Evolutionary conservation across 352 stramenopile genomes (phyloP), one percentile per base, ranked within the genome.

Genomic region (Globisporangium lucens): DNA sequence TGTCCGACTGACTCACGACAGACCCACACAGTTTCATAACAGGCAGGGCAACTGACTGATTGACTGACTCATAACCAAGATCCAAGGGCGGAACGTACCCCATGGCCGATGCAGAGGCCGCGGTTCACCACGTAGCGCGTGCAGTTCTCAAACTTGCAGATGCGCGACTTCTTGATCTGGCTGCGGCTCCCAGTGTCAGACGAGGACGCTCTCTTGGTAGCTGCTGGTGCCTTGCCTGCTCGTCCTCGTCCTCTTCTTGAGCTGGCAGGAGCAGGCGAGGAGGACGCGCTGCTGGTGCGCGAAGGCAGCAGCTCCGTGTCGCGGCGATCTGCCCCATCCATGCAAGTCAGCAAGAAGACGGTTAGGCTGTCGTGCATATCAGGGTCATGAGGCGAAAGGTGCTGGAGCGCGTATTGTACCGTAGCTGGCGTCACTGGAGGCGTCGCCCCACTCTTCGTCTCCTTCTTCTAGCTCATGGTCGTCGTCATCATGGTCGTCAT

Each of bases 71-170:
- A 60, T 22, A 24, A 24, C 24, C 24, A 24, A 24, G 24, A 46
- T 36, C 22, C 4, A 41, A 6, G 35, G 6, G 35, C 20, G 15
- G 4, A 52, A 74, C 78, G 56, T 55, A 83, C 75, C 33, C 86
- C 86, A 67, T 94, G 86, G 56, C 81, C 80, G 64, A 90, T 90
- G 62, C 84, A 94, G 15, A 90, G 75, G 15, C 87, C 85, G 53
- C 84, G 83, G 70, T 90, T 89, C 30, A 91, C 80, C 46, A 90
- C 81, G 65, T 91, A 92, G 43, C 80, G 80, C 24, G 80, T 90
- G 71, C 86, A 94, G 65, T 80, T 79, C 9, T 91, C 78, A 58
- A 89, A 78, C 66, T 90, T 90, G 75, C 86, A 94, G 43, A 90
- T 89, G 30, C 85, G 80, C 63, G 84, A 90, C 46, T 87, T 89